Base-by-base conservation (phyloP, 176 grass and related monocot genomes). In the Triticum urartu region DNA sequence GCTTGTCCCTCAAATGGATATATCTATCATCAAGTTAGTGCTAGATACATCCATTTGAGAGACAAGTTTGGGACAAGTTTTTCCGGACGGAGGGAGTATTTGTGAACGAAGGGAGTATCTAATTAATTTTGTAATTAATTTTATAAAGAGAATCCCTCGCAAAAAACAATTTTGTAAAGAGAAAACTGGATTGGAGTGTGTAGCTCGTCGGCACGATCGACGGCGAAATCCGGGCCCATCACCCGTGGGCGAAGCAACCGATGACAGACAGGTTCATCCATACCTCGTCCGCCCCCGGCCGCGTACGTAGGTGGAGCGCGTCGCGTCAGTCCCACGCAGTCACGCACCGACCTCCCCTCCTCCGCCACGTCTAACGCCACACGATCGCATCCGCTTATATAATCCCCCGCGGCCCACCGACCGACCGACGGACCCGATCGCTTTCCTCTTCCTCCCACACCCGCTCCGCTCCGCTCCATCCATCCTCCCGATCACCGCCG, bases 261-360 rank as follows among this genome's bases (percentile, higher is more conserved):
- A 75, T 50, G 72, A 50, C 22, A 74, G 50, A 17, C 50, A 6
- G 50, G 14, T 54, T 17, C 43, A 0, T 39, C 6, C 33, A 5
- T 40, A 40, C 43, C 43, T 47, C 11, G 0, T 12, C 43, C 43
- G 43, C 43, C 42, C 39, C 47, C 66, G 28, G 28, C 65, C 65
- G 65, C 2, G 36, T 38, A 38, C 70, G 71, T 17, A 17, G 1
- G 54, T 30, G 72, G 13, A 75, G 24, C 72, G 72, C 72, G 72
- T 75, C 72, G 72, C 72, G 72, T 75, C 72, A 28, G 43, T 75
- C 72, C 72, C 42, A 75, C 72, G 38, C 6, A 38, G 36, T 38
- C 36, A 38, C 36, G 42, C 72, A 75, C 24, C 72, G 72, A 50
- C 72, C 69, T 30, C 10, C 28, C 64, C 6, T 9, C 32, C 11